These are phyloP conservation scores for Chrysopogon serrulatus DNA, from an alignment of 176 grass and related monocot genomes.

Conservation along the genomic window DNA sequence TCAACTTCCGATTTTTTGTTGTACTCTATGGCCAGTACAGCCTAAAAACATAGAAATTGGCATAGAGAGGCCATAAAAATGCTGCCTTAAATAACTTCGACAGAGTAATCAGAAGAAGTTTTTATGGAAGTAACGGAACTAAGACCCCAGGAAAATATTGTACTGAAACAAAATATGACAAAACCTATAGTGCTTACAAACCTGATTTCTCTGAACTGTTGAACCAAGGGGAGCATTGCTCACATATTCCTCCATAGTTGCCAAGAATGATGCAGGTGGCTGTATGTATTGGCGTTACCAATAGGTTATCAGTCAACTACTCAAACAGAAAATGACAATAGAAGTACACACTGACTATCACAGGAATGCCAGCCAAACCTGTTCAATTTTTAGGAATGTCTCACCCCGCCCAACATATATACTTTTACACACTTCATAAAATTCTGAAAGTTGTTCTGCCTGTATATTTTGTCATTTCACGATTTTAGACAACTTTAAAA, in stretches of 20 bases:
- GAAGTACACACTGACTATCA: neutral
- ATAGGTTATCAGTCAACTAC: too few relatives aligned
- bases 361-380: slow-evolving; percentile 35
- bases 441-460: slow-evolving; percentile 82
- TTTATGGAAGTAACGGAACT: neutral
- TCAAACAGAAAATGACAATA: neutral
- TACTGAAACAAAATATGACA: neutral
- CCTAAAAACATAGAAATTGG: slow-evolving; percentile 15
- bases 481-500: too few relatives aligned
- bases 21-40: slow-evolving; percentile 72
- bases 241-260: slow-evolving; percentile 88
- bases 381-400: slow-evolving; percentile 65
- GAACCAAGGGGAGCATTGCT: slow-evolving; percentile 71
- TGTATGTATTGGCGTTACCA: too few relatives aligned
- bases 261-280: slow-evolving; percentile 84
- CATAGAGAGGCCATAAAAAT: neutral
- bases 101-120: too few relatives aligned
- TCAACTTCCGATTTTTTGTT: slow-evolving; percentile 53
- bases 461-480: too few relatives aligned
- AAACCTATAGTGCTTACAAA: neutral
- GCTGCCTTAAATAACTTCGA: too few relatives aligned
- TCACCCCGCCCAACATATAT: slow-evolving; percentile 78
- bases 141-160: neutral
- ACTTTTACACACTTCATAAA: slow-evolving; percentile 80
- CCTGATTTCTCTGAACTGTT: slow-evolving; percentile 55